Evolutionary conservation across 129 eudicot genomes (phyloP).

Genomic region (Saposhnikovia divaricata): DNA sequence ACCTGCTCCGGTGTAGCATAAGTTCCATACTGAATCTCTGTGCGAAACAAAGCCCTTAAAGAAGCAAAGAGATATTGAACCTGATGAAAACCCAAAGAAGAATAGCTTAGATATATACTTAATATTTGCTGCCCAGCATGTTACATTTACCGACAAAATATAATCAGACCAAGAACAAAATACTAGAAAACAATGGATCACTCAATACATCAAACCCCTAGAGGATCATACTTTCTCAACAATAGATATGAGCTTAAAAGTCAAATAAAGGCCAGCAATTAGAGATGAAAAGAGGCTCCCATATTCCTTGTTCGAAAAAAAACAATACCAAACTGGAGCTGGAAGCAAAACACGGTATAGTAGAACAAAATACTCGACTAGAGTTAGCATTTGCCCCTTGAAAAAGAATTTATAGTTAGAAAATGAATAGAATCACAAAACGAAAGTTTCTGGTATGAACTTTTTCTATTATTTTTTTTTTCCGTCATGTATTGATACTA

Average conservation of each 20-base stretch:
- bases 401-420: slow-evolving; percentile 10
- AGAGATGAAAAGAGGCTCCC: slow-evolving; percentile 74
- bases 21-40: slow-evolving; percentile 75
- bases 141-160: neutral
- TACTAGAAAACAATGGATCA: neutral
- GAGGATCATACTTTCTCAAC: slow-evolving; percentile 43
- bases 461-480: neutral
- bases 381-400: slow-evolving; percentile 76
- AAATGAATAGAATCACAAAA: neutral
- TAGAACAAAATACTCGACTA: slow-evolving; percentile 62
- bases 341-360: slow-evolving; percentile 74
- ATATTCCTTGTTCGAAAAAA: slow-evolving; percentile 76
- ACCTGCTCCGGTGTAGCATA: slow-evolving; percentile 89
- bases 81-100: slow-evolving; percentile 17
- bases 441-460: neutral
- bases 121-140: neutral
- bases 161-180: neutral
- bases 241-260: slow-evolving; percentile 72
- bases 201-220: neutral
- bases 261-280: slow-evolving; percentile 66
- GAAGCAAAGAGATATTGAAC: slow-evolving; percentile 63
- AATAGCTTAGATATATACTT: neutral
- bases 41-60: slow-evolving; percentile 61
- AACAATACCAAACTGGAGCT: slow-evolving; percentile 86
- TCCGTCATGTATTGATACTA: neutral